A percentile compares a stretch with the other conserved stretches of the same genome.
phyloP scores from a whole-genome alignment of 345 rosid genomes.

The Gynandropsis gynandra region DNA sequence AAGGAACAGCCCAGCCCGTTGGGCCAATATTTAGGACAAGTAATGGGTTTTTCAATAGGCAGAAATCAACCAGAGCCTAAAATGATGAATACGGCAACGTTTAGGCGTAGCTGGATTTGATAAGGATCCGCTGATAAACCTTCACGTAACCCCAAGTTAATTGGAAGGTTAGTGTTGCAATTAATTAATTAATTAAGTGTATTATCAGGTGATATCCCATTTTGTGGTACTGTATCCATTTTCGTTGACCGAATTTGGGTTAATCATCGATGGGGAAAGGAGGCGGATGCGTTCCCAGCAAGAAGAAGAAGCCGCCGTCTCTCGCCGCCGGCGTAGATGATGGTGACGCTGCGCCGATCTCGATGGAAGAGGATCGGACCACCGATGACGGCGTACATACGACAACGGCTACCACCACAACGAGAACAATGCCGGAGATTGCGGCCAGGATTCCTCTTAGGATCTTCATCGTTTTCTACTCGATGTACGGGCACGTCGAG shows the following conservation, averaged over 20 bases:
- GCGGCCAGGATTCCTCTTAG: conserved; percentile 26
- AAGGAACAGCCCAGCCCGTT: too few species aligned
- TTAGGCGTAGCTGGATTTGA: neutral
- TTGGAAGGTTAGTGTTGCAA: neutral
- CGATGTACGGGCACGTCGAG: conserved; percentile 80
- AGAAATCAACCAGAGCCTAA: too few species aligned
- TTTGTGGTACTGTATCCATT: conserved; percentile 4
- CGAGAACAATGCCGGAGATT: conserved; percentile 15
- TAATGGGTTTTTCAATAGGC: too few species aligned
- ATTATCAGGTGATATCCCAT: conserved; percentile 1
- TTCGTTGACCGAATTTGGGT: conserved; percentile 18
- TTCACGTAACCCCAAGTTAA: conserved; percentile 7
- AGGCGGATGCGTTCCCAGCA: conserved; percentile 94
- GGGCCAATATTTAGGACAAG: too few species aligned
- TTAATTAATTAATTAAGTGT: neutral
- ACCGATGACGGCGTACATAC: conserved; percentile 21
- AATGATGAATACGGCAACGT: conserved; percentile 6
- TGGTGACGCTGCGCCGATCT: conserved; percentile 35
- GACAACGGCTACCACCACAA: conserved; percentile 13
- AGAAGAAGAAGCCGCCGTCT: conserved; percentile 49
- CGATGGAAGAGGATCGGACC: conserved; percentile 33
- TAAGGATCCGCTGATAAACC: conserved; percentile 14
- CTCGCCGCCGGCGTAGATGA: conserved; percentile 15
- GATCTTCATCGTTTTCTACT: conserved; percentile 50
- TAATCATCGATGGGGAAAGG: conserved; percentile 77